Evolutionary conservation across 2,329 filamentous ascomycete species (phyloP), one percentile per base, ranked within the genome.

Genomic region (Phaeosphaeriaceae sp.): DNA sequence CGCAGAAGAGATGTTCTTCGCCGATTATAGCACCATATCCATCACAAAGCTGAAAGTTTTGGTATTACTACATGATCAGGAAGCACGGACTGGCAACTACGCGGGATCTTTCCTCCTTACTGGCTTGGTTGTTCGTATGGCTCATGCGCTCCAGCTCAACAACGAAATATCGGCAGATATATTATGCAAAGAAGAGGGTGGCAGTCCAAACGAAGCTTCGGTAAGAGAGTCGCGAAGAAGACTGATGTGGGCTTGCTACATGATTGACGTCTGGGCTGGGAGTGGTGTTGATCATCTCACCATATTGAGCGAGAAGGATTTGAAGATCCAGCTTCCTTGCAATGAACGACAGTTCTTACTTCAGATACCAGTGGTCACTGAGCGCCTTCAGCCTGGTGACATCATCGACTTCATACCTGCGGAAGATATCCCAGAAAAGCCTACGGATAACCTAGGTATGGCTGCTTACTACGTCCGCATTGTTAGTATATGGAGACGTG

Each of bases 221-320:
- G 55, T 65, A 21, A 50, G 60, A 48, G 67, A 70, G 30, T 67
- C 63, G 16, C 54, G 62, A n/a, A 56, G 67, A 44, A 50, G 67
- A n/a, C 40, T 70, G 8, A 70, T 70, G 67, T 70, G 67, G 67
- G 65, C 67, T 8, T 70, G 67, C 40, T 70, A 68, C 43, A 67
- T 70, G 65, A 63, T 70, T 32, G 67, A 70, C 48, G 66, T 70
- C 8, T 70, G 67, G 67, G 67, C 67, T 30, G 67, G 67, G 9
- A 68, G 67, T 46, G 67, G 67, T 8, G 64, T 70, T 9, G 67
- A 70, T 41, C 67, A 67, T 37, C 52, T 70, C 28, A 70, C 67
- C 16, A 68, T 70, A 11, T 32, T 70, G 39, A 70, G 64, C 46
- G 65, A 70, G 48, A 63, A 58, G 38, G 67, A 70, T 29, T 59